A percentile compares a stretch with the other conserved stretches of the same genome.
phyloP scores from a whole-genome alignment of 179 eudicot genomes.

The Nepenthes alata region DNA sequence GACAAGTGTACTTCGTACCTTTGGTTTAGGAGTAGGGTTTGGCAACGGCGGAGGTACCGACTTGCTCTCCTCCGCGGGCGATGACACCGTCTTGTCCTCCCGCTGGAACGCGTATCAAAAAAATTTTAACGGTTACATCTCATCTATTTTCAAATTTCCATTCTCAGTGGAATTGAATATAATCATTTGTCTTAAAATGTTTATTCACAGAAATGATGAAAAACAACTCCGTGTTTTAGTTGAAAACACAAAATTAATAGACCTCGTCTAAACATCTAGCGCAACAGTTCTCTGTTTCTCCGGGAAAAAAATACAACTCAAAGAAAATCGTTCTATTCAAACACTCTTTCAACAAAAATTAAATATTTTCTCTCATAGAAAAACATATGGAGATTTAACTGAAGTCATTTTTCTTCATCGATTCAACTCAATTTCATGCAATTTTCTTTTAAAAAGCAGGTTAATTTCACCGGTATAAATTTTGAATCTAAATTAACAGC shows the following conservation, averaged over 20 bases:
- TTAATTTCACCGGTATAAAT: too few species aligned
- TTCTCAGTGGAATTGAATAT: neutral
- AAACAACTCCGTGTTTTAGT: too few species aligned
- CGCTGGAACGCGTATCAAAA: neutral
- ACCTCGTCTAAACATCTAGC: neutral
- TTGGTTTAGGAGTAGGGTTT: neutral
- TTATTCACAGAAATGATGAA: too few species aligned
- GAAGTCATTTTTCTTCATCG: too few species aligned
- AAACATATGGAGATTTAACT: too few species aligned
- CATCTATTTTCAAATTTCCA: too few species aligned
- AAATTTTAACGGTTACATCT: neutral
- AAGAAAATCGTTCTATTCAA: neutral
- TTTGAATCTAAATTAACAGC: too few species aligned
- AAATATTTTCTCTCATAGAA: too few species aligned
- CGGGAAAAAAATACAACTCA: constrained; percentile 1
- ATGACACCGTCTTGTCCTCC: neutral
- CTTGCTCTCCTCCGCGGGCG: neutral
- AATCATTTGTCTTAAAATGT: neutral
- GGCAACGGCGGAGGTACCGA: neutral
- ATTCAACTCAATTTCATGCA: too few species aligned
- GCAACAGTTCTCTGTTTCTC: constrained; percentile 1
- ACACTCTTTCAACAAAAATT: too few species aligned
- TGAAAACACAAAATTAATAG: too few species aligned
- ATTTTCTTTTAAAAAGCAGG: too few species aligned
- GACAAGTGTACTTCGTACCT: neutral